These are phyloP conservation scores for Tremellales sp. DNA, from an alignment of 1,284 basidiomycete species.

Conservation along the genomic window DNA sequence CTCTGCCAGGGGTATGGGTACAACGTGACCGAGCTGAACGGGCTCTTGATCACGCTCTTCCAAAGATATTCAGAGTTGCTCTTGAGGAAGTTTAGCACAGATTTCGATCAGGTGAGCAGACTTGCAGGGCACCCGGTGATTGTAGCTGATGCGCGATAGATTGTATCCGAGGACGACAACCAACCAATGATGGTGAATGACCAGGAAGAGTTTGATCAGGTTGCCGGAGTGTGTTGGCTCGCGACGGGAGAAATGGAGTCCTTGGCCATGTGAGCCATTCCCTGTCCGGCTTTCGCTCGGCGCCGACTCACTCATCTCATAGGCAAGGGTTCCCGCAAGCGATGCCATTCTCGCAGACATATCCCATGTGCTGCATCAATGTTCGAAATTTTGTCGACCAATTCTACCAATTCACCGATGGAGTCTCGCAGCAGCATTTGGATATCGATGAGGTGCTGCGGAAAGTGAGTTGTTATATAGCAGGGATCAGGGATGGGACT, in stretches of 20 bases:
- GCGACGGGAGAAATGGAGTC: conserved; percentile 62
- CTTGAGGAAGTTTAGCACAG: conserved; percentile 73
- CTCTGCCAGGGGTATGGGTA: conserved; percentile 71
- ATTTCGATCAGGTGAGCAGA: conserved; percentile 67
- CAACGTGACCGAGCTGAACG: conserved; percentile 75
- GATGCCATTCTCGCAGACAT: conserved; percentile 92
- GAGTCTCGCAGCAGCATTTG: conserved; percentile 82
- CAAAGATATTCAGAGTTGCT: conserved; percentile 84
- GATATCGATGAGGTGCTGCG: conserved; percentile 89
- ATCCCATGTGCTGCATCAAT: conserved; percentile 93
- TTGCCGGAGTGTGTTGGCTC: conserved; percentile 83
- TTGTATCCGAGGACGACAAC: conserved; percentile 84
- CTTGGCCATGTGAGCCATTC: conserved; percentile 57
- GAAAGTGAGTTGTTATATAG: conserved; percentile 56
- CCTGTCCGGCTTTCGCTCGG: conserved; percentile 1
- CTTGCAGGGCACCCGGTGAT: background rate
- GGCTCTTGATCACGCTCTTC: conserved; percentile 80
- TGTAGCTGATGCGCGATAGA: conserved; percentile 52
- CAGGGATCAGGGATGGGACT: too few relatives aligned
- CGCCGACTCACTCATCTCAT: background rate
- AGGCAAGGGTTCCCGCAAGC: conserved; percentile 70
- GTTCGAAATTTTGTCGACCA: conserved; percentile 90
- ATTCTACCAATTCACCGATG: conserved; percentile 95
- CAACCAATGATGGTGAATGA: conserved; percentile 83
- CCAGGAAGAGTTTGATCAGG: conserved; percentile 65